Conservation (phyloP, 495 filamentous ascomycete genomes). For the Penicillium cataractarum region DNA sequence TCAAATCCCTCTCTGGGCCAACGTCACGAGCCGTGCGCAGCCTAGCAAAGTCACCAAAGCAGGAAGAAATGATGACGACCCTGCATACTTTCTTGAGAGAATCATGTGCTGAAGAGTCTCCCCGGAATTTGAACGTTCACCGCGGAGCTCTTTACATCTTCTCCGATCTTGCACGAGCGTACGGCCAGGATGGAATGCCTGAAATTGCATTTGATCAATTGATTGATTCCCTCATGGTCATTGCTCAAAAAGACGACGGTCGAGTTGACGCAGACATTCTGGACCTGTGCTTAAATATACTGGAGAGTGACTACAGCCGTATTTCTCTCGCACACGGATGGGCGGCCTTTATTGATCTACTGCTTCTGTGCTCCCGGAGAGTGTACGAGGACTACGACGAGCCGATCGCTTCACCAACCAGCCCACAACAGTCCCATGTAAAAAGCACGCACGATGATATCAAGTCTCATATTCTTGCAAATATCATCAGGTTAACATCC, state of each 20-base stretch:
- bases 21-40: constrained; percentile 78
- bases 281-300: constrained; percentile 45
- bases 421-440: constrained; percentile 24
- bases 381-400: constrained; percentile 43
- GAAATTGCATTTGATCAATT: constrained; percentile 51
- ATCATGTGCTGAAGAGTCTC: constrained; percentile 43
- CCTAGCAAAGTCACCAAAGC: constrained; percentile 78
- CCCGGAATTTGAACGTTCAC: constrained; percentile 63
- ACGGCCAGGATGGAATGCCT: constrained; percentile 67
- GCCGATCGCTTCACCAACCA: constrained; percentile 20
- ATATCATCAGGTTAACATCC: constrained; percentile 43
- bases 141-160: constrained; percentile 72
- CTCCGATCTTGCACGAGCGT: constrained; percentile 57
- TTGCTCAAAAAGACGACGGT: constrained; percentile 55
- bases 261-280: constrained; percentile 61
- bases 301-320: constrained; percentile 43
- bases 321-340: constrained; percentile 42
- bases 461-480: constrained; percentile 45
- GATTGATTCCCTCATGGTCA: constrained; percentile 60
- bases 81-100: constrained; percentile 65
- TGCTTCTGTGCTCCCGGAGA: constrained; percentile 70
- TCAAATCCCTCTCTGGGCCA: constrained; percentile 67
- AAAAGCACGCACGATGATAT: constrained; percentile 39
- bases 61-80: constrained; percentile 67
- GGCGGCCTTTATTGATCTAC: constrained; percentile 39